A percentile compares a stretch with the other conserved stretches of the same genome.
phyloP scores from a whole-genome alignment of 257 asterid species.

The Mitragyna speciosa region DNA sequence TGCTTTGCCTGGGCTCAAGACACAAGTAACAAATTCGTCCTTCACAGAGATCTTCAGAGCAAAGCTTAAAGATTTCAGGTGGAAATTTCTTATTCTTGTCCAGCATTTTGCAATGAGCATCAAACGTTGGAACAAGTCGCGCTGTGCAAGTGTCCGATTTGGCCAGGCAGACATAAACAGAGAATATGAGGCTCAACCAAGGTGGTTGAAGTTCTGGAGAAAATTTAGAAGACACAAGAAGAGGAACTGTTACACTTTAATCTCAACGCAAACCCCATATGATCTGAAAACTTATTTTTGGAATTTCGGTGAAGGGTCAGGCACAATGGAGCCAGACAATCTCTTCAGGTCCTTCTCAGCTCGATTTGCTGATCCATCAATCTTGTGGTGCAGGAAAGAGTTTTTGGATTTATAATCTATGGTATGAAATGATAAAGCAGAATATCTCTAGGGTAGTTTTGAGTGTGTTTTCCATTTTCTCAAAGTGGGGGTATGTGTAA shows the following conservation, averaged over 20 bases:
- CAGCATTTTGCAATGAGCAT: slow-evolving; percentile 12
- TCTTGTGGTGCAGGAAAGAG: slow-evolving; percentile 15
- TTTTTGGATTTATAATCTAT: neutral
- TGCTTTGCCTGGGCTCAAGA: neutral
- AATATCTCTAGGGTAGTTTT: neutral
- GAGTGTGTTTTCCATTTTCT: neutral
- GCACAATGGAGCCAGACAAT: slow-evolving; percentile 49
- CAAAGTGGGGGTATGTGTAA: neutral
- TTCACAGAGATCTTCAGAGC: neutral
- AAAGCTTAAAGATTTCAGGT: neutral
- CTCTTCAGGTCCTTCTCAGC: slow-evolving; percentile 71
- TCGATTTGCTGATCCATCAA: slow-evolving; percentile 63
- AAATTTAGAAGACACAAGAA: slow-evolving; percentile 31
- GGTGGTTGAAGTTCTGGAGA: slow-evolving; percentile 58
- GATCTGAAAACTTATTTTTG: slow-evolving; percentile 57
- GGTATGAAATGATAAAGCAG: neutral
- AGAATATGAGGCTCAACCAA: slow-evolving; percentile 29
- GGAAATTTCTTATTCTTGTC: no score
- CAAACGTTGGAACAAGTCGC: slow-evolving; percentile 40
- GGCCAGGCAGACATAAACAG: slow-evolving; percentile 30
- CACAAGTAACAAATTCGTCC: neutral
- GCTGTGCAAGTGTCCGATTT: slow-evolving; percentile 51
- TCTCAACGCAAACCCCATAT: slow-evolving; percentile 31
- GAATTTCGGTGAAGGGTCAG: slow-evolving; percentile 63
- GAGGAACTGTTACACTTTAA: slow-evolving; percentile 23